Evolutionary conservation across 192 early-diverging fungal species (phyloP), one percentile per base, ranked within the genome.

Genomic region (Coemansia sp.): DNA sequence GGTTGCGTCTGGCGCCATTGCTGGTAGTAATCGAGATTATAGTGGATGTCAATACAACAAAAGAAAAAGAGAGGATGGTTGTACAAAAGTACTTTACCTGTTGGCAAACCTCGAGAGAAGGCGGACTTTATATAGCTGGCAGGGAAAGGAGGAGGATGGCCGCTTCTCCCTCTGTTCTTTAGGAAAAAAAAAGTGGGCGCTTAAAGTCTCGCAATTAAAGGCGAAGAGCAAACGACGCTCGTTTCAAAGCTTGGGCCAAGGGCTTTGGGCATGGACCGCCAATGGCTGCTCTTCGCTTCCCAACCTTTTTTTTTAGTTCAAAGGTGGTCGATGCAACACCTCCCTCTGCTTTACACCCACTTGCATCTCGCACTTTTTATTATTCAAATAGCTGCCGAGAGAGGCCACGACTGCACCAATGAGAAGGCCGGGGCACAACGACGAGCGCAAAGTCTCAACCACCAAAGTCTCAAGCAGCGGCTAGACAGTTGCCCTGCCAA

Each of bases 401-500:
- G 46, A 22, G 24, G 24, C 25, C 15, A 51, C 11, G 1, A 51
- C 49, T 51, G 24, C 27, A 1, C 24, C 43, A n/a, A 31, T 5
- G 2, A 1, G 19, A 14, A 0, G 10, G 10, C 17, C 17, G 22
- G 45, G 22, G 45, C 20, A 12, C 19, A 2, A 10, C 19, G 6
- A 8, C 6, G 11, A 22, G 22, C 45, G 22, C 45, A 47, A 51
- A 31, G 25, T 6, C 49, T n/a, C 27, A 7, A 5, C 15, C 42
- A 20, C 2, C 42, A 45, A 45, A 45, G 46, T 7, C 32, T 7
- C 2, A 35, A 35, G 32, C 32, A 2, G 22, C 6, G 9, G 39
- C 29, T 56, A 65, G 24, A 65, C 46, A 19, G 46, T 65, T 7
- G 53, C 49, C 47, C 22, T 54, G 31, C 46, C 35, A 56, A 65